Conservation (phyloP, 1,284 basidiomycete genomes). For the Heliocybe sulcata region DNA sequence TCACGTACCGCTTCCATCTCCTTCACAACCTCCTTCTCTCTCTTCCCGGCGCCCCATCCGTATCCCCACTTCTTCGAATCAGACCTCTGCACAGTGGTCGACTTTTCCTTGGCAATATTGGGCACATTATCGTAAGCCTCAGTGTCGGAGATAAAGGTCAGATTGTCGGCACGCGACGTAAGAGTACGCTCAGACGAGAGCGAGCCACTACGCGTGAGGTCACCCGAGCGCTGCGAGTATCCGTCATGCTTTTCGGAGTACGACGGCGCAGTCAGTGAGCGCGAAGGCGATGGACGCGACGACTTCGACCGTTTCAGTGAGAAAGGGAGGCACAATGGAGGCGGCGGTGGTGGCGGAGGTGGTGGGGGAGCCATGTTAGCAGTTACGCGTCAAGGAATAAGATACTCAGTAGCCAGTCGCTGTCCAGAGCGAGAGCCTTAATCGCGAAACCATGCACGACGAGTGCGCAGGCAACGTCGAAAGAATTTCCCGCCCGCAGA, state of each 20-base stretch:
- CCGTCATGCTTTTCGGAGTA: constrained; percentile 2
- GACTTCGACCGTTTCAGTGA: constrained; percentile 17
- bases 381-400: background rate
- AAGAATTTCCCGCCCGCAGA: background rate
- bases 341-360: constrained; percentile 36
- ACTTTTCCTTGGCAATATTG: constrained; percentile 16
- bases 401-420: background rate
- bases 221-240: background rate
- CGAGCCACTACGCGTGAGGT: constrained; percentile 19
- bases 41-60: constrained; percentile 61
- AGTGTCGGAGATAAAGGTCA: constrained; percentile 28
- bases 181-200: constrained; percentile 32
- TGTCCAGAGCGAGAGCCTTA: background rate
- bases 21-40: constrained; percentile 30
- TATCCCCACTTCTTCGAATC: constrained; percentile 38
- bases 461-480: constrained; percentile 1
- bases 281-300: constrained; percentile 9
- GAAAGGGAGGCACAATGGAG: constrained; percentile 52
- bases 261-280: background rate
- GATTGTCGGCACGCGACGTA: constrained; percentile 28
- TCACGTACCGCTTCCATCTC: constrained; percentile 29
- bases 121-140: constrained; percentile 22
- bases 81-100: constrained; percentile 17
- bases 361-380: constrained; percentile 14
- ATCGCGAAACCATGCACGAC: constrained; percentile 1